Percentiles rank a stretch among this genome's conserved stretches.
Conservation (phyloP, 164 flowering plant species). For the Cinnamomum micranthum region DNA sequence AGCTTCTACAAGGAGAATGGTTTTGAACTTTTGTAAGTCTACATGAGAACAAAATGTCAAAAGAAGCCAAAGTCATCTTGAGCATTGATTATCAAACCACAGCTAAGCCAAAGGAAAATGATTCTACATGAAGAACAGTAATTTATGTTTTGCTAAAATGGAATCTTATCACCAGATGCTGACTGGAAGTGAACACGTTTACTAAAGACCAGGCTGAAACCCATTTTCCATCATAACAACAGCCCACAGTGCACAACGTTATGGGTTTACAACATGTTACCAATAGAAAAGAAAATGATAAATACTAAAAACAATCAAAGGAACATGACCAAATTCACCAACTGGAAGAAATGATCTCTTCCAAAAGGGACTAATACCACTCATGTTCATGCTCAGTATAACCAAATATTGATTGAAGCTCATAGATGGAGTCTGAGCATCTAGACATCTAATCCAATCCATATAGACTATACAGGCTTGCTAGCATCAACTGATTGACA, state of each 20-base stretch:
- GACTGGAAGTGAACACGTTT: neutral
- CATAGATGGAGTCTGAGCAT: too few relatives aligned
- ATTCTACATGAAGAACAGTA: neutral
- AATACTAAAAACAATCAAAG: neutral
- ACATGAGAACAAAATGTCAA: neutral
- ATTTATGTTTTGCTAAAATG: neutral
- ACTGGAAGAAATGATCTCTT: too few relatives aligned
- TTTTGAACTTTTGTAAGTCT: neutral
- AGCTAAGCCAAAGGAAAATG: neutral
- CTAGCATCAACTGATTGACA: too few relatives aligned
- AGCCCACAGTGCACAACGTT: neutral
- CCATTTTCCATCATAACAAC: neutral
- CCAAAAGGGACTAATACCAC: too few relatives aligned
- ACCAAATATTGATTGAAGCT: too few relatives aligned
- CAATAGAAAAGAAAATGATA: neutral
- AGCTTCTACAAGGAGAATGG: conserved; percentile 11
- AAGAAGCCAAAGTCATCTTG: neutral
- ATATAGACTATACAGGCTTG: too few relatives aligned
- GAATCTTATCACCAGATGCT: neutral
- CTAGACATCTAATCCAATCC: too few relatives aligned
- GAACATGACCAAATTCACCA: neutral
- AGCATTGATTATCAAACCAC: neutral
- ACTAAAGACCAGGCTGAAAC: neutral
- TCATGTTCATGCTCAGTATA: too few relatives aligned
- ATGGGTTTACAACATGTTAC: neutral